Base-by-base conservation (phyloP, 331 rosid species). In the Dryas integrifolia region DNA sequence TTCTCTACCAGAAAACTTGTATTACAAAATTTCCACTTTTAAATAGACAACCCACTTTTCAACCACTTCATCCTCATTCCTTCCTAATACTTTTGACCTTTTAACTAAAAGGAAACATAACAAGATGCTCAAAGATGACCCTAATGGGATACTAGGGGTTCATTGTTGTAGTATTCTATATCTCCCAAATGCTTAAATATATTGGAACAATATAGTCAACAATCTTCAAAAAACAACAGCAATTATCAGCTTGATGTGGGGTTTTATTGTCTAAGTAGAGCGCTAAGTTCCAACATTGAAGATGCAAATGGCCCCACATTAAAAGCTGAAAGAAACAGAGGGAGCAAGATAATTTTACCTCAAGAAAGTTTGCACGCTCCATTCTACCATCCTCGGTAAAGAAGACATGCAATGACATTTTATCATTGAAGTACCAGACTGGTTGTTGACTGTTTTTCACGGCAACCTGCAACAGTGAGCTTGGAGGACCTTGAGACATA, bases 401-500 rank as follows among this genome's bases (percentile, higher is more conserved):
- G 79, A 95, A 83, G 68, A 79, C 83, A 49, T 95, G 93, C 69
- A 92, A 67, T 38, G 85, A 21, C 74, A 92, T 75, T 82, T 88
- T 95, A 77, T 95, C 99, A 10, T 76, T 95, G 71, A 89, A 92
- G 87, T 95, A 95, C 98, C 90, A 92, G 62, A 92, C 99, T 5
- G 97, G 98, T 80, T 92, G 99, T 79, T 95, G 97, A 72, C 39
- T 92, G 85, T 95, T 95, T 85, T 87, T 95, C 48, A 95, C 84
- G 62, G 99, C 99, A 72, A 95, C 90, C 85, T 95, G 99, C 75
- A 95, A 82, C 67, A 89, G 81, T 73, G 98, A 86, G 89, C 85
- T 95, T 53, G 98, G 93, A 76, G 98, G 96, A 81, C 98, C 98
- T 87, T 95, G 99, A 77, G 98, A 92, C 89, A 88, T 51, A 79